Conservation (phyloP, 2,329 filamentous ascomycete species). For the Phyllosticta citrichinensis region DNA sequence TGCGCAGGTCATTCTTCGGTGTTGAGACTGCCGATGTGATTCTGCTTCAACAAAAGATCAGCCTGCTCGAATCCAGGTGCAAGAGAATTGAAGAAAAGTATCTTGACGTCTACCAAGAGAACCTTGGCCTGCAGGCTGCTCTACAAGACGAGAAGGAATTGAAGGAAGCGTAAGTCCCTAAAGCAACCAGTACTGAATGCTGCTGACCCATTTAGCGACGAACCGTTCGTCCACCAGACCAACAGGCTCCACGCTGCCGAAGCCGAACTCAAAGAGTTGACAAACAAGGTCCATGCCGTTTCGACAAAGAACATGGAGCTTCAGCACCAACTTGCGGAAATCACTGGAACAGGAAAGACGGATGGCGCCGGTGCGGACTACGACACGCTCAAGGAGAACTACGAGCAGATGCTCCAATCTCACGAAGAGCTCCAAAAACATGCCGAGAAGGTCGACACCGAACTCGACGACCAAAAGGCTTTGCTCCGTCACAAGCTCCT, state of each 20-base stretch:
- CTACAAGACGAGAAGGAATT: constrained; percentile 22
- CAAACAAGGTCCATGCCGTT: constrained; percentile 10
- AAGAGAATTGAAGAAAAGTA: constrained; percentile 30
- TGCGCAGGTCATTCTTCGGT: constrained; percentile 4
- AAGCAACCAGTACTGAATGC: constrained; percentile 19
- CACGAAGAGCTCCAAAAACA: constrained; percentile 26
- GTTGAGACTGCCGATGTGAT: constrained; percentile 16
- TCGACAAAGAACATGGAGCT: constrained; percentile 11
- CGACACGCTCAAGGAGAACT: constrained; percentile 22
- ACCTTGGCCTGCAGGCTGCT: constrained; percentile 27
- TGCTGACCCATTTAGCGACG: constrained; percentile 4
- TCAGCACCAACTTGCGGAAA: constrained; percentile 7
- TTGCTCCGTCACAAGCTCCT: constrained; percentile 24
- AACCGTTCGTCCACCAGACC: constrained; percentile 29
- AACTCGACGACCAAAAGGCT: constrained; percentile 26
- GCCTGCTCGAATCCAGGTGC: constrained; percentile 26
- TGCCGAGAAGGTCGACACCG: constrained; percentile 24
- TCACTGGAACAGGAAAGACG: constrained; percentile 5
- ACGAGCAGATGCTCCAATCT: constrained; percentile 25
- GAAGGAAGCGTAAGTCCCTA: constrained; percentile 18
- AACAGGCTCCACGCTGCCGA: constrained; percentile 27
- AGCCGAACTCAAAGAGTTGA: constrained; percentile 15
- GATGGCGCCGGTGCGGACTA: constrained; percentile 20
- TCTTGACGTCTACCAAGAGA: constrained; percentile 33
- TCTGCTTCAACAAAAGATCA: constrained; percentile 31